Evolutionary conservation across 192 early-diverging fungal genomes (phyloP).

Genomic region (Podila epicladia): DNA sequence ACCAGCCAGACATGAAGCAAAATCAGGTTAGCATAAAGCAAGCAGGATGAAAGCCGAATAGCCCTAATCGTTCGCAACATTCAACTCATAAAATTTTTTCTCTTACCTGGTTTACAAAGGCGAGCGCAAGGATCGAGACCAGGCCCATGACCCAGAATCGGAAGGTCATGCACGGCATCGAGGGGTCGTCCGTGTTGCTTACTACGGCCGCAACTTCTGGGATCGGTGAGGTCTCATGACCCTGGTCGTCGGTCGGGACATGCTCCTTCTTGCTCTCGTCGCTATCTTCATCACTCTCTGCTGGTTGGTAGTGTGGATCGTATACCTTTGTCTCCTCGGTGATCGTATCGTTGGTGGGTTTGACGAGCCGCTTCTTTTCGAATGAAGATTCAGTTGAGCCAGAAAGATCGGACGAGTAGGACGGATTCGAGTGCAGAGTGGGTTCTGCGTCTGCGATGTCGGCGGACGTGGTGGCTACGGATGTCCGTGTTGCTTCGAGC

Average conservation of each 20-base stretch:
- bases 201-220: conserved; percentile 55
- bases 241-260: background rate
- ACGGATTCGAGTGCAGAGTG: background rate
- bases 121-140: conserved; percentile 48
- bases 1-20: no score
- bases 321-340: background rate
- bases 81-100: background rate
- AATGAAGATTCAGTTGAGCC: background rate
- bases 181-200: conserved; percentile 60
- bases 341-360: background rate
- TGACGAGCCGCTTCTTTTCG: background rate
- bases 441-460: background rate
- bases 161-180: conserved; percentile 59
- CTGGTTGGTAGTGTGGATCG: background rate
- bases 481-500: background rate
- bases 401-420: background rate
- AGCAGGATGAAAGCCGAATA: no score
- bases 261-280: background rate
- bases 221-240: conserved; percentile 50
- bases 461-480: background rate
- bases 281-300: background rate
- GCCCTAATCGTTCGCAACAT: no score
- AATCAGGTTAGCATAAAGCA: no score
- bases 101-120: conserved; percentile 59
- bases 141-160: conserved; percentile 61